Conservation (phyloP, 805 yeast genomes). For the Kregervanrija pseudodelftensis region DNA sequence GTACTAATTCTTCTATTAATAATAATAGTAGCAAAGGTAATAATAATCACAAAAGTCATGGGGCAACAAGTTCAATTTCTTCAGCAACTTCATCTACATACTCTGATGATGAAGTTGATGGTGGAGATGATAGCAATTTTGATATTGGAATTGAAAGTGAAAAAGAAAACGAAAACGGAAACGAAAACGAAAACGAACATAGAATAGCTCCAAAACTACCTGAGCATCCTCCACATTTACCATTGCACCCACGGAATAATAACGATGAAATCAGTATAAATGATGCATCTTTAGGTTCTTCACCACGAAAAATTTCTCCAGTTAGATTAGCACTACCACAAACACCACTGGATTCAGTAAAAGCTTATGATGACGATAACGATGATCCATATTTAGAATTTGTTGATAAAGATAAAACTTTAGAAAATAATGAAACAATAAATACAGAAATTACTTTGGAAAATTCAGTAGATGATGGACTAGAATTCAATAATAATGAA, state of each 20-base stretch:
- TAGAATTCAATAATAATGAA: no score
- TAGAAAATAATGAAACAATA: background rate
- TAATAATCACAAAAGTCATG: no score
- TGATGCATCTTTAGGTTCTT: slow-evolving; percentile 21
- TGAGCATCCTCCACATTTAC: no score
- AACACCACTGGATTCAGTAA: no score
- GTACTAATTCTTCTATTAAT: background rate
- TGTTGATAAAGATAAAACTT: slow-evolving; percentile 4
- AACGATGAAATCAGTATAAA: slow-evolving; percentile 1
- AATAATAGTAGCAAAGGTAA: no score
- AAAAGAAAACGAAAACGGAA: no score
- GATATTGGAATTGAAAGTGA: no score
- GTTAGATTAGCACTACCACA: slow-evolving; percentile 7
- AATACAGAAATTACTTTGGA: background rate
- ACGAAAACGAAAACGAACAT: no score
- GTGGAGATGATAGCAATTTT: no score
- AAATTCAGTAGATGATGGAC: background rate
- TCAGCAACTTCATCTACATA: slow-evolving; percentile 12
- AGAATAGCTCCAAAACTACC: no score
- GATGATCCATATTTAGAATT: slow-evolving; percentile 24
- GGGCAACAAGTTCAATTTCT: slow-evolving; percentile 5
- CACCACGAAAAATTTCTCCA: slow-evolving; percentile 26
- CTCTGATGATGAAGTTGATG: slow-evolving; percentile 2
- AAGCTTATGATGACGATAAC: slow-evolving; percentile 4
- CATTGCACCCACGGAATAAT: no score